phyloP scores from a whole-genome alignment of 495 filamentous ascomycete genomes.

The Cudoniella acicularis region DNA sequence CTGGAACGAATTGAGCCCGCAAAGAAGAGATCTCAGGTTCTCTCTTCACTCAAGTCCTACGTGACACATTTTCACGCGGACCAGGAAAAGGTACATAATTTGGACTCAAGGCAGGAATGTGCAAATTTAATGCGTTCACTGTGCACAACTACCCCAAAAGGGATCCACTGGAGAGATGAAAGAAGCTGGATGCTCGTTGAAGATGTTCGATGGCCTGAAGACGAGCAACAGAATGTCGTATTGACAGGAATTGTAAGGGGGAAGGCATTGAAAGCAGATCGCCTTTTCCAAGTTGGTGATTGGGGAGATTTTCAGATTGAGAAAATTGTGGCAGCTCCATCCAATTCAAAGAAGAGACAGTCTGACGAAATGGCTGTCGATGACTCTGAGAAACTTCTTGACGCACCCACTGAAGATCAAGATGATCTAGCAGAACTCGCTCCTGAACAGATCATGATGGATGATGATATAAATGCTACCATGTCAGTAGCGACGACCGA shows the following conservation, averaged over 20 bases:
- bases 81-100: slow-evolving; percentile 79
- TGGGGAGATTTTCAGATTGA: slow-evolving; percentile 95
- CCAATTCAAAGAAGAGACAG: slow-evolving; percentile 49
- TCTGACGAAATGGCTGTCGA: slow-evolving; percentile 72
- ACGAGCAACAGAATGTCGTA: slow-evolving; percentile 53
- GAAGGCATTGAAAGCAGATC: slow-evolving; percentile 80
- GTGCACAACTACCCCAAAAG: slow-evolving; percentile 87
- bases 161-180: slow-evolving; percentile 88
- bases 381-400: slow-evolving; percentile 52
- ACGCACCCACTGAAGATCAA: slow-evolving; percentile 66
- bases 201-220: slow-evolving; percentile 64
- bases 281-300: slow-evolving; percentile 85
- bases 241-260: slow-evolving; percentile 88
- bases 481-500: slow-evolving; percentile 52
- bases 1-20: slow-evolving; percentile 71
- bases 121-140: slow-evolving; percentile 83
- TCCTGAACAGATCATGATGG: slow-evolving; percentile 77
- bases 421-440: slow-evolving; percentile 82
- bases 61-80: slow-evolving; percentile 90
- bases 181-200: slow-evolving; percentile 93
- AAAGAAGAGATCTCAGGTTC: slow-evolving; percentile 71
- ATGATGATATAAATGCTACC: slow-evolving; percentile 41
- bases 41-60: slow-evolving; percentile 79
- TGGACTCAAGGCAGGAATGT: slow-evolving; percentile 84
- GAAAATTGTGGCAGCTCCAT: slow-evolving; percentile 71